Evolutionary conservation across 441 rosid genomes (phyloP), one percentile per base, ranked within the genome.

Genomic region (Gossypium lobatum): DNA sequence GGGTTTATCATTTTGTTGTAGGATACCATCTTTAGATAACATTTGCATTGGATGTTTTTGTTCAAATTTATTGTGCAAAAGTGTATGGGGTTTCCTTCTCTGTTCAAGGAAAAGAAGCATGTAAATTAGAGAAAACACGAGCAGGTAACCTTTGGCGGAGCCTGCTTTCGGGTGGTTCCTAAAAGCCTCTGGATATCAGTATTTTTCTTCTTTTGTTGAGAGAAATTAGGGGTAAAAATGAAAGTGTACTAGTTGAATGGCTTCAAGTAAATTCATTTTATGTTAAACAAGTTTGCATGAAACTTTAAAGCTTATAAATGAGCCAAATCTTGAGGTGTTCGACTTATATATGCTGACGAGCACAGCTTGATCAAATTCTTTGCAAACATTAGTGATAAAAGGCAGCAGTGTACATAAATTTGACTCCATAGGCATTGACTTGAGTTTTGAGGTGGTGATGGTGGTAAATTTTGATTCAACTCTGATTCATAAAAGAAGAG

Each of bases 71-170:
- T 3, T 10, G 2, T 31, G 66, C 13, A 31, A 16, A 62, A 5
- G 20, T 66, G 17, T 13, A 6, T 39, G 53, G 48, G 23, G 53
- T 50, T 64, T 42, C 53, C 45, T 64, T 39, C 10, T 37, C 17
- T 2, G 53, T 64, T 39, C 52, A 64, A 39, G 28, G 9, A 10
- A 64, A 64, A 39, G 26, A 64, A 39, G 28, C 53, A 18, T 20
- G 16, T 39, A 64, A 64, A 39, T 64, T 64, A 64, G 23, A 63
- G 69, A 64, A 64, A 39, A 64, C n/a, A 64, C 53, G 5, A 64
- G 28, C 21, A 21, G 57, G 39, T 66, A 13, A 23, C 39, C 57
- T 46, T 23, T 46, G 54, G 70, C 21, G 57, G 20, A 66, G 37
- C 21, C 21, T 46, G 21, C 71, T 66, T 65, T 46, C n/a, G 58